Evolutionary conservation across 352 stramenopile species (phyloP).

Genomic region (Phytophthora megakarya): DNA sequence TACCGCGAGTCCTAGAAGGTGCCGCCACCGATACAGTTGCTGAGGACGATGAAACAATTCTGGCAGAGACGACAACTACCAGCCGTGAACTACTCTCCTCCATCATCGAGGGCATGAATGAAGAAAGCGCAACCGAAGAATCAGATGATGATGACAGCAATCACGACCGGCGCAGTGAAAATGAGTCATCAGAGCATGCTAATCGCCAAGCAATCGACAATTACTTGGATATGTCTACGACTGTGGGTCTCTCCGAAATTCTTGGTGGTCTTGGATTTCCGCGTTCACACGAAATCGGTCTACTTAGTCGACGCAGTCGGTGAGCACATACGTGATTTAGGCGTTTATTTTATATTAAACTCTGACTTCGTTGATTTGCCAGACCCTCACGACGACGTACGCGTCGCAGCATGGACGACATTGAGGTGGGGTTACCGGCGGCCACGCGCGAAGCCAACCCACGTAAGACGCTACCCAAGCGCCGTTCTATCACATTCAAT

Average conservation of each 20-base stretch:
- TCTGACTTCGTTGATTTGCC: slow-evolving; percentile 7
- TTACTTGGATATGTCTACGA: slow-evolving; percentile 85
- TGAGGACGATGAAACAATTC: slow-evolving; percentile 8
- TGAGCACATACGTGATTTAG: slow-evolving; percentile 36
- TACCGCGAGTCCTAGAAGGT: slow-evolving; percentile 21
- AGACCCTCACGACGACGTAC: slow-evolving; percentile 23
- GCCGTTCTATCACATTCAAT: slow-evolving; percentile 81
- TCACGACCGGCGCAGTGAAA: slow-evolving; percentile 31
- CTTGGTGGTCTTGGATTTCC: slow-evolving; percentile 64
- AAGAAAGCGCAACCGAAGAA: slow-evolving; percentile 40
- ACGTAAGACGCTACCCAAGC: slow-evolving; percentile 55
- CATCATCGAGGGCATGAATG: slow-evolving; percentile 24
- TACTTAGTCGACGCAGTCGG: slow-evolving; percentile 58
- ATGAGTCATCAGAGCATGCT: slow-evolving; percentile 53
- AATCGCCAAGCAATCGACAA: slow-evolving; percentile 86
- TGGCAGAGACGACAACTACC: slow-evolving; percentile 7
- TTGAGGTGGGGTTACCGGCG: slow-evolving; percentile 72
- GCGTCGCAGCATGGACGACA: slow-evolving; percentile 72
- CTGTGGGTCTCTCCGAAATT: slow-evolving; percentile 72
- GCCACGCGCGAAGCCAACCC: slow-evolving; percentile 54
- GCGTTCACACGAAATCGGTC: slow-evolving; percentile 47
- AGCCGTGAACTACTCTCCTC: slow-evolving; percentile 16
- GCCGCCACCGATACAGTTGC: not conserved
- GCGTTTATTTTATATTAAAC: not conserved
- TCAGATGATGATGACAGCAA: slow-evolving; percentile 34